Base-by-base conservation (phyloP, 192 early-diverging fungal genomes). In the Rhizophagus clarus region DNA sequence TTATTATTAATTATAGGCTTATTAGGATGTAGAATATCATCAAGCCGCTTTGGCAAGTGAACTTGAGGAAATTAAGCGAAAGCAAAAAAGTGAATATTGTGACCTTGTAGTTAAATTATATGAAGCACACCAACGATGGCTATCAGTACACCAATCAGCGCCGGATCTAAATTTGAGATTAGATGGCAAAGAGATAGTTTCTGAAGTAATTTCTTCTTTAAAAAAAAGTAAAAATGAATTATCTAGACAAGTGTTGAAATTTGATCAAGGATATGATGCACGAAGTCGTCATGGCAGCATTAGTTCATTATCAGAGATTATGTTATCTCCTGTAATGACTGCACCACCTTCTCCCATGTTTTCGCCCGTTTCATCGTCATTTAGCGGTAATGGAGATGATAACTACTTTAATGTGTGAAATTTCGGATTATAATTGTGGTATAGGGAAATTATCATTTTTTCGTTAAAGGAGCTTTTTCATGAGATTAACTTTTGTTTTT, bases 71-170 rank as follows among this genome's bases (percentile, higher is more conserved):
- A 80, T 83, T 1, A 86, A 88, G 60, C 74, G 77, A 22, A 81
- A 78, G 0, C 89, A 90, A 76, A 83, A 87, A 64, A 51, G 81
- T 45, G 88, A 90, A 80, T 90, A 90, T 71, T 83, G 88, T 49
- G 87, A 89, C 26, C 88, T 90, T 81, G 85, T 90, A n/a, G 70
- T 88, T 12, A 83, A 89, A 61, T 76, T 90, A 40, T 89, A 74
- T 82, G 64, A 62, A 74, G 32, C 68, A 29, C 60, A 73, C 71
- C 56, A 72, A 75, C 68, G 60, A 10, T 47, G 10, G 31, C 24
- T 68, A 34, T 32, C 47, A n/a, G 22, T 28, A 45, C 62, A 45
- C 22, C 61, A 64, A 45, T 62, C 68, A 61, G 69, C 22, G 1
- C 61, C 34, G 4, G 80, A 69, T 9, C 24, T 47, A 15, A 73